A percentile compares a stretch with the other conserved stretches of the same genome.
These are phyloP conservation scores for Yamadazyma buinensis DNA, from an alignment of 1,139 yeast genomes.

Conservation along the genomic window DNA sequence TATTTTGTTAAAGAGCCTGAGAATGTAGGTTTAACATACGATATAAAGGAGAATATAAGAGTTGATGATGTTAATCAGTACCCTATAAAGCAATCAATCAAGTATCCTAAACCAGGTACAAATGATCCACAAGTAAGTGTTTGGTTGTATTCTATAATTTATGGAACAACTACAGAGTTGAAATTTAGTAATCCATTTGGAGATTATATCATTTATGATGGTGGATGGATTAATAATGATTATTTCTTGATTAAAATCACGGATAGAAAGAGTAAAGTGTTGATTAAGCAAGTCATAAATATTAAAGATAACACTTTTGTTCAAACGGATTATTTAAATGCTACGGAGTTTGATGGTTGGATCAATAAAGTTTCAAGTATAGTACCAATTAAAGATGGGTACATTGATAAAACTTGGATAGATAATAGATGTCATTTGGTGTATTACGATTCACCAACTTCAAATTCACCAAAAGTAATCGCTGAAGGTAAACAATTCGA, in stretches of 20 bases:
- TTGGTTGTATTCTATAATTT: conserved; percentile 37
- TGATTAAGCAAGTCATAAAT: conserved; percentile 52
- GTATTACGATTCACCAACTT: conserved; percentile 48
- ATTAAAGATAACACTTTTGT: conserved; percentile 11
- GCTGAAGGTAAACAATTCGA: conserved; percentile 65
- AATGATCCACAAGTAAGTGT: conserved; percentile 60
- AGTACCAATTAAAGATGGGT: conserved; percentile 47
- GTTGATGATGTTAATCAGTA: conserved; percentile 41
- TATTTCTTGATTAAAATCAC: conserved; percentile 61
- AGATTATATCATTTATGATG: conserved; percentile 67
- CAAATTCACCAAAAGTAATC: conserved; percentile 37
- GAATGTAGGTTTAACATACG: conserved; percentile 26
- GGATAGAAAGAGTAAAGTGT: conserved; percentile 63
- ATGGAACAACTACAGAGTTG: conserved; percentile 16
- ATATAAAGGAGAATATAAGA: conserved; percentile 10
- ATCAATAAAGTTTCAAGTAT: conserved; percentile 40
- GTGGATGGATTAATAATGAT: conserved; percentile 59
- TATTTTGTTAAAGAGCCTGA: conserved; percentile 46
- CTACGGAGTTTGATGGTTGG: conserved; percentile 54
- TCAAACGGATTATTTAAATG: conserved; percentile 14
- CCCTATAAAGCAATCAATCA: conserved; percentile 49
- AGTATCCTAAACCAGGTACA: conserved; percentile 90
- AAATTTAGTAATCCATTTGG: conserved; percentile 9
- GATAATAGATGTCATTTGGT: conserved; percentile 67
- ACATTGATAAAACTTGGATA: conserved; percentile 69